Conservation (phyloP, 2,329 filamentous ascomycete species). For the Pseudomassariella vexata region DNA sequence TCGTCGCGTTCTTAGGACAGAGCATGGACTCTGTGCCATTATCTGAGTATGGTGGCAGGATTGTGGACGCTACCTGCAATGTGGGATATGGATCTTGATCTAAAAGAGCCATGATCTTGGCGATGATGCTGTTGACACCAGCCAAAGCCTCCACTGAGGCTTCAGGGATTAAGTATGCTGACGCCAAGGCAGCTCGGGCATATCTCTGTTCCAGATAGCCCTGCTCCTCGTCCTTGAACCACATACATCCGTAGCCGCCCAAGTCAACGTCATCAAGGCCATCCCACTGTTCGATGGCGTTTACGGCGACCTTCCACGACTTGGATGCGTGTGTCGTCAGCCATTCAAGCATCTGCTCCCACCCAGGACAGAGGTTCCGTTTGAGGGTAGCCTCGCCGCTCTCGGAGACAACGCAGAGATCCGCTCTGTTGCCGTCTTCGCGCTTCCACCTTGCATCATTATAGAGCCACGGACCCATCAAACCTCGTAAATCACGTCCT, state of each 20-base stretch:
- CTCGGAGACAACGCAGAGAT: conserved; percentile 11
- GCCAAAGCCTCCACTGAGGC: conserved; percentile 51
- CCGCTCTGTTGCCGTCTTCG: conserved; percentile 13
- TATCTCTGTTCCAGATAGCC: conserved; percentile 58
- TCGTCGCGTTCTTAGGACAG: conserved; percentile 33
- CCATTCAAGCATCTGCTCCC: conserved; percentile 67
- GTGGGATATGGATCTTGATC: conserved; percentile 52
- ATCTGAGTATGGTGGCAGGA: conserved; percentile 35
- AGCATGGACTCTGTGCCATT: conserved; percentile 26
- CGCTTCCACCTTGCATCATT: conserved; percentile 53
- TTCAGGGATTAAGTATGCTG: conserved; percentile 61
- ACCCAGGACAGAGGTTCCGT: conserved; percentile 48
- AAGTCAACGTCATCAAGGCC: conserved; percentile 67
- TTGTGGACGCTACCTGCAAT: conserved; percentile 39
- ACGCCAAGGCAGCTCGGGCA: conserved; percentile 61
- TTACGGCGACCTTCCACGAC: conserved; percentile 57
- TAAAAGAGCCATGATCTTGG: conserved; percentile 53
- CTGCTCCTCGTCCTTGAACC: conserved; percentile 56
- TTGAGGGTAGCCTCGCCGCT: conserved; percentile 16
- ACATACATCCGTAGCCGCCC: conserved; percentile 50
- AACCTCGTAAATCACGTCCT: conserved; percentile 59
- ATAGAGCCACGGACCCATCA: conserved; percentile 71
- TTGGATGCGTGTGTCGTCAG: conserved; percentile 52
- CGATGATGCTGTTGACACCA: conserved; percentile 54
- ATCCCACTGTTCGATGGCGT: conserved; percentile 65